Evolutionary conservation across 2,329 filamentous ascomycete species (phyloP), one percentile per base, ranked within the genome.

Genomic region (Stromatinia cepivora): DNA sequence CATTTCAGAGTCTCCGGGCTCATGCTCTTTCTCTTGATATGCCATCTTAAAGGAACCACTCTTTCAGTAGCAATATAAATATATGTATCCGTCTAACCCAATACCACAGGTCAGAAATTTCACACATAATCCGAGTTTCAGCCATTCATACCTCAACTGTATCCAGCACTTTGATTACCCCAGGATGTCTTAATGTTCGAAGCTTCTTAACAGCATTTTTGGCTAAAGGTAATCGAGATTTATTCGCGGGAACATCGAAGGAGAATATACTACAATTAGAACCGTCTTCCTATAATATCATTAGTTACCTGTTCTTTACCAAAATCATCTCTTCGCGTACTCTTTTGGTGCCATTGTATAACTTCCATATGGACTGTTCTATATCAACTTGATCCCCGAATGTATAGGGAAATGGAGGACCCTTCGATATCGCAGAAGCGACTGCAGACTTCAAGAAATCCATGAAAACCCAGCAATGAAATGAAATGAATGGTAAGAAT

Each of bases 401-500:
- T 61, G 87, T 90, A 79, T 97, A 98, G 6, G 93, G 93, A 78
- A 97, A 97, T 8, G 94, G 90, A 66, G 94, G 93, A 2, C 94
- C 94, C 80, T 97, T 95, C 58, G 95, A 92, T 77, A 99, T 98
- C 75, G 94, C 94, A 71, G 95, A 98, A 58, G 94, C 94, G 79
- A 98, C 93, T 66, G 95, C 95, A 71, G 94, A 98, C 82, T 98
- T 98, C 78, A 99, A 87, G 78, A 98, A 98, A 80, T 99, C 94
- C 95, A 99, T 99, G 75, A 75, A 25, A 46, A 61, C 53, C 25
- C 42, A 20, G 48, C n/a, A 59, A 66, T 45, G 34, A 59, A 59
- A 66, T 45, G 34, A 59, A n/a, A 56, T 17, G 34, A 39, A 63
- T 15, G 42, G 53, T 50, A 58, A 45, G 31, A 52, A 63, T 52